Percentiles rank a stretch among this genome's conserved stretches.
Conservation (phyloP, 2,329 filamentous ascomycete genomes). For the Fusarium sterilihyphosum region DNA sequence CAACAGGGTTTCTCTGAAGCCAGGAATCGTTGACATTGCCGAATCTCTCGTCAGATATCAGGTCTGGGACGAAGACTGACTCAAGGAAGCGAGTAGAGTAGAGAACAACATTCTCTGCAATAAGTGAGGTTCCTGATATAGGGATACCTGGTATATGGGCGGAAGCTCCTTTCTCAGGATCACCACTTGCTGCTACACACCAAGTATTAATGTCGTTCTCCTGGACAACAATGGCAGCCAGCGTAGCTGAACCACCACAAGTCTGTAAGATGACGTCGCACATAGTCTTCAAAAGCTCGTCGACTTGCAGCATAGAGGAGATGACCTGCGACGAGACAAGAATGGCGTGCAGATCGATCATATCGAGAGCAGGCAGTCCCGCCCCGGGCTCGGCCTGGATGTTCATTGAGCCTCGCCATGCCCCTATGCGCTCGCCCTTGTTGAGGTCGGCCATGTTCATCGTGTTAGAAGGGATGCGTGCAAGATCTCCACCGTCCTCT, state of each 20-base stretch:
- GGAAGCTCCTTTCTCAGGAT: constrained; percentile 73
- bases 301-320: constrained; percentile 79
- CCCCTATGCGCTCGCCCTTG: constrained; percentile 66
- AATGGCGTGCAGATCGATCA: constrained; percentile 84
- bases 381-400: constrained; percentile 65
- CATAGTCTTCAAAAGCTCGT: constrained; percentile 81
- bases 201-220: constrained; percentile 71
- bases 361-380: constrained; percentile 79
- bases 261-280: constrained; percentile 83
- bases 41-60: constrained; percentile 80
- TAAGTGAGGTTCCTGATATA: constrained; percentile 70
- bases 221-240: constrained; percentile 79
- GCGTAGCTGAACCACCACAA: constrained; percentile 74
- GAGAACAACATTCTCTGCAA: constrained; percentile 80
- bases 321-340: constrained; percentile 82
- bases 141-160: constrained; percentile 74
- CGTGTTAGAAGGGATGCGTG: constrained; percentile 55
- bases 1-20: constrained; percentile 73
- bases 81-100: constrained; percentile 83
- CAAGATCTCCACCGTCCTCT: constrained; percentile 55
- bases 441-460: constrained; percentile 57
- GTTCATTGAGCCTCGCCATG: constrained; percentile 70
- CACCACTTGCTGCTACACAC: constrained; percentile 79
- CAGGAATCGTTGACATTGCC: constrained; percentile 78
- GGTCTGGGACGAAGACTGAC: constrained; percentile 76